Percentiles rank a stretch among this genome's conserved stretches.
phyloP scores from a whole-genome alignment of 441 rosid species.

The Iberis amara region DNA sequence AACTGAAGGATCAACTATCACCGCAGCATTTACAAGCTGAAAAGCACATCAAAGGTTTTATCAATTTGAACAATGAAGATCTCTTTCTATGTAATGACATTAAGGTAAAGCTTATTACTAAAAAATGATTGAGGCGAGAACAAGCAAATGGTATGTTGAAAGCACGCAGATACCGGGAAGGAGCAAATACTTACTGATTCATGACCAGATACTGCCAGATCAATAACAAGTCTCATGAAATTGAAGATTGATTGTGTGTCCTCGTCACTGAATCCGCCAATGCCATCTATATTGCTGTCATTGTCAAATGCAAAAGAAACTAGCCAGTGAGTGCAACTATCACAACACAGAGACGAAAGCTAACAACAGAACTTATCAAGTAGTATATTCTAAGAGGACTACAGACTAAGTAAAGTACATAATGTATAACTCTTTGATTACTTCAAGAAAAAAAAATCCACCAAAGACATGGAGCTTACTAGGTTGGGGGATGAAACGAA shows the following conservation, averaged over 20 bases:
- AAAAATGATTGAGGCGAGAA: background rate
- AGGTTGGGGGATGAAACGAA: conserved; percentile 84
- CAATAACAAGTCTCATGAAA: conserved; percentile 57
- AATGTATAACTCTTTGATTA: no score
- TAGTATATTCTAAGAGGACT: background rate
- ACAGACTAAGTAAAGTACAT: no score
- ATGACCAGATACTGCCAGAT: conserved; percentile 58
- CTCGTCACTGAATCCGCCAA: conserved; percentile 67
- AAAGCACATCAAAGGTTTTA: conserved; percentile 18
- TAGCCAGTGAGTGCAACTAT: background rate
- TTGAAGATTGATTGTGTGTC: conserved; percentile 43
- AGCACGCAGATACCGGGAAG: no score
- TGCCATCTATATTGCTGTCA: conserved; percentile 76
- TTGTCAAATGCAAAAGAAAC: conserved; percentile 3
- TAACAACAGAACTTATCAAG: background rate
- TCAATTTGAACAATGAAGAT: background rate
- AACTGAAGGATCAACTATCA: conserved; percentile 66
- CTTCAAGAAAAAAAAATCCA: no score
- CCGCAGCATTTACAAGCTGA: conserved; percentile 74
- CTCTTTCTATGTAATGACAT: background rate
- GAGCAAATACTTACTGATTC: conserved; percentile 54
- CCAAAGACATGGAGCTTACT: conserved; percentile 40
- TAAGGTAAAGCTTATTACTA: background rate
- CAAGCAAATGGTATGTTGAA: background rate
- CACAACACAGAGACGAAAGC: background rate